Base-by-base conservation (phyloP, 2,329 filamentous ascomycete species). In the Hymenoscyphus infarciens region DNA sequence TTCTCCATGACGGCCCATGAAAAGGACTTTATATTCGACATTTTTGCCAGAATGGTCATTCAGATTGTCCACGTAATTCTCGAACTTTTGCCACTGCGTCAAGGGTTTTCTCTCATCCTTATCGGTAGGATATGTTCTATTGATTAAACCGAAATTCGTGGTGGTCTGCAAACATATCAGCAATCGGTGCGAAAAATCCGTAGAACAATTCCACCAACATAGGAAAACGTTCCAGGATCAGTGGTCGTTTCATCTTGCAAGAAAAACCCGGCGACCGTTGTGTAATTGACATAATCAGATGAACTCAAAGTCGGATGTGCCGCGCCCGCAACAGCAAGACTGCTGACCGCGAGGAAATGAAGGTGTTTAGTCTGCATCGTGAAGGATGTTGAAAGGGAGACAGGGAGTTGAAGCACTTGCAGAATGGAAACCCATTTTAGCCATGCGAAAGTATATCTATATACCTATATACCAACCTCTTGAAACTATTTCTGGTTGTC, bases 61-160 rank as follows among this genome's bases (percentile, higher is more conserved):
- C 42, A 90, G 73, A 27, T 78, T 75, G 22, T 78, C 70, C 31
- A 90, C 80, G 69, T 86, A 86, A 64, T 81, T 74, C 52, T 78
- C 77, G 63, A 90, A 87, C n/a, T 83, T 81, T 73, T 87, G 77
- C 87, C 87, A 91, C 72, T 85, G 84, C 0, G 83, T 86, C 66
- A 80, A 78, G 63, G 75, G 66, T 56, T 74, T 70, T 49, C 19
- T 25, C 56, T 79, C 74, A 59, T 77, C 74, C 53, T 72, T 71
- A 68, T 89, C 85, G 1, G 81, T 83, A 5, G 82, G 78, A 71
- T 89, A 89, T 1, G 81, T 80, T 56, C 82, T 81, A 69, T 88
- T 81, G 65, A 90, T 80, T 25, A 91, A 78, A 31, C 88, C 88
- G 70, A 88, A 88, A 75, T 89, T 89, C 61, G 76, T 77, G 33